Evolutionary conservation across 371 early-diverging fungal species (phyloP), one percentile per base, ranked within the genome.

Genomic region (Blyttiomyces sp.): DNA sequence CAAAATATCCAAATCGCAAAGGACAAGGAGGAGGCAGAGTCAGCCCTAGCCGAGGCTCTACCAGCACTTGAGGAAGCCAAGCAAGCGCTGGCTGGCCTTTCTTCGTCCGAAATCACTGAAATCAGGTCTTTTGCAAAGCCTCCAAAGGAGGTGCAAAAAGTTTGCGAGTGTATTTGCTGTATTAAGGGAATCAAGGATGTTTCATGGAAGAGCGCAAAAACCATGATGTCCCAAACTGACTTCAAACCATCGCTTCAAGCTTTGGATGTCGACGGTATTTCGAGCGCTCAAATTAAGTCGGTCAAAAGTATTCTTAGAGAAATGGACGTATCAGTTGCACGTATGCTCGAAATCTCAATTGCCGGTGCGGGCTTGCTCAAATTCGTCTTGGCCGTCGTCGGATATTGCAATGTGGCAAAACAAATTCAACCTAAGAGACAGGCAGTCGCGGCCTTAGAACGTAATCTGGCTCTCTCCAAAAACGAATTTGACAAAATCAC

Each of bases 1-100:
- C 84, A 84, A 56, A 77, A 73, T 39, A 54, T 70, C 16, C 84
- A 84, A 68, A 84, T 84, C 49, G 82, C 82, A 6, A 76, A 76
- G 59, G 84, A 84, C 61, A 84, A 84, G 54, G 84, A 78, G 57
- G 84, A 84, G 69, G 84, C 84, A 28, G 84, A 84, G 54, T 74
- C 68, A 2, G 84, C 84, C 4, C 70, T 84, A n/a, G 76, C 79
- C 2, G 81, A 84, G 63, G 81, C 83, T 0, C 64, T 82, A 16
- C 84, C 84, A 0, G 83, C 81, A 0, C 69, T 84, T 1, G 83
- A 84, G 52, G 75, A 79, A 49, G 84, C 84, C 19, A 73, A 82
- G 27, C 55, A 71, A 30, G 84, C 84, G 1, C 63, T 84, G 46
- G 71, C 70, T 46, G 79, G 83, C 44, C 66, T 84, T 36, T 82